Base-by-base conservation (phyloP, 371 early-diverging fungal species). In the Rhizopus stolonifer region DNA sequence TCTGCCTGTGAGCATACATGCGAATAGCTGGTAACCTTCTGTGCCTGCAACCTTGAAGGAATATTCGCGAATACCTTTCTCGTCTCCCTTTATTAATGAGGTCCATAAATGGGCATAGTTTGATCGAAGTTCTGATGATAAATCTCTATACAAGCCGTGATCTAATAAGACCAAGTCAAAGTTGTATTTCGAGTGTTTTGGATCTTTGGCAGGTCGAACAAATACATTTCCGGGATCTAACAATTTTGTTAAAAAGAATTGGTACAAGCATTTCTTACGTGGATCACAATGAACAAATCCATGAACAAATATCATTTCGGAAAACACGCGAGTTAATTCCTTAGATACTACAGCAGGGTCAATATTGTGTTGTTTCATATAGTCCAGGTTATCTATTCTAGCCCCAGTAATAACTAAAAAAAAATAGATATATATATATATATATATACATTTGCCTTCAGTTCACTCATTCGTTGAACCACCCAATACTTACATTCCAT, bases 111-210 rank as follows among this genome's bases (percentile, higher is more conserved):
- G 81, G 1, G 95, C 94, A 66, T 96, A 96, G 59, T 87, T 81
- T 11, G 85, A 73, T 18, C 92, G 79, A 61, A 96, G 81, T 24
- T 82, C 76, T 0, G 76, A 64, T 0, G 86, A 47, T 19, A 97
- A 64, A 4, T 77, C 74, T 14, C 93, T 87, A 69, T 97, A 97
- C 10, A 97, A 72, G 3, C 98, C 98, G 70, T 96, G 98, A 64
- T 97, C 98, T 42, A 97, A 65, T 4, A 97, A 70, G 0, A 94
- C 88, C 21, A 97, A 61, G 31, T 94, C 90, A 74, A 94, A 96
- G 60, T 92, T 93, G 51, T 81, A 67, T 8, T 76, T 74, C 0
- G 81, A 77, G 2, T 54, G 52, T 25, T 60, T 64, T 2, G 81
- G 49, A 3, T 72, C 43, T 8, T 77, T 65, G 11, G 56, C 45